Percentiles rank a stretch among this genome's conserved stretches.
These are phyloP conservation scores for Paraphoma sp. DNA, from an alignment of 2,329 filamentous ascomycete species.

Conservation along the genomic window DNA sequence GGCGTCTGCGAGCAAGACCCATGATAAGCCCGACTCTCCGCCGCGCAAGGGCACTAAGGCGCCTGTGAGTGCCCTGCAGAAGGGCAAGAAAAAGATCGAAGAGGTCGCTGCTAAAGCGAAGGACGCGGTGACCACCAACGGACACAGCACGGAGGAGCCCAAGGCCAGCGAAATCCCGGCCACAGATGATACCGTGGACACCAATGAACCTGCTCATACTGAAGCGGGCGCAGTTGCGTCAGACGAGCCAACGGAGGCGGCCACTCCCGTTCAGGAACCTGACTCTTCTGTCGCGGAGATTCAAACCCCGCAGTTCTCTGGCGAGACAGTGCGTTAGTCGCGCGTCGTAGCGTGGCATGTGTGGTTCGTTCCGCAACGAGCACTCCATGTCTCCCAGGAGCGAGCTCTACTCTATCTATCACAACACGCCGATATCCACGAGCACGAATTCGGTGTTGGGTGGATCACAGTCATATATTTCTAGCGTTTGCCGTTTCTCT, in stretches of 20 bases:
- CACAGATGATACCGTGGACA: slow-evolving; percentile 17
- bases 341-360: neutral
- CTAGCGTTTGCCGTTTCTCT: slow-evolving; percentile 7
- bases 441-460: neutral
- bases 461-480: slow-evolving; percentile 1
- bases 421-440: no score
- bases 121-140: slow-evolving; percentile 38
- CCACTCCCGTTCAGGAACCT: slow-evolving; percentile 23
- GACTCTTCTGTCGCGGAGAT: slow-evolving; percentile 31
- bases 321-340: slow-evolving; percentile 30
- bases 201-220: slow-evolving; percentile 8
- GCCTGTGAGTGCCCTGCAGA: slow-evolving; percentile 34
- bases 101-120: slow-evolving; percentile 44
- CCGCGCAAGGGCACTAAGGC: slow-evolving; percentile 38
- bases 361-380: no score
- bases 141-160: slow-evolving; percentile 28
- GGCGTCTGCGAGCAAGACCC: slow-evolving; percentile 70
- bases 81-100: slow-evolving; percentile 47
- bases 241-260: slow-evolving; percentile 12
- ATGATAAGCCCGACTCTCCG: slow-evolving; percentile 63
- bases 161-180: slow-evolving; percentile 1
- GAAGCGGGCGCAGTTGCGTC: slow-evolving; percentile 7
- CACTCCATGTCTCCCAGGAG: no score
- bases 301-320: slow-evolving; percentile 31
- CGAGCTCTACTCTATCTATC: no score